Percentiles rank a stretch among this genome's conserved stretches.
These are phyloP conservation scores for Leucocoprinus leucothites DNA, from an alignment of 768 basidiomycete species.

Conservation along the genomic window DNA sequence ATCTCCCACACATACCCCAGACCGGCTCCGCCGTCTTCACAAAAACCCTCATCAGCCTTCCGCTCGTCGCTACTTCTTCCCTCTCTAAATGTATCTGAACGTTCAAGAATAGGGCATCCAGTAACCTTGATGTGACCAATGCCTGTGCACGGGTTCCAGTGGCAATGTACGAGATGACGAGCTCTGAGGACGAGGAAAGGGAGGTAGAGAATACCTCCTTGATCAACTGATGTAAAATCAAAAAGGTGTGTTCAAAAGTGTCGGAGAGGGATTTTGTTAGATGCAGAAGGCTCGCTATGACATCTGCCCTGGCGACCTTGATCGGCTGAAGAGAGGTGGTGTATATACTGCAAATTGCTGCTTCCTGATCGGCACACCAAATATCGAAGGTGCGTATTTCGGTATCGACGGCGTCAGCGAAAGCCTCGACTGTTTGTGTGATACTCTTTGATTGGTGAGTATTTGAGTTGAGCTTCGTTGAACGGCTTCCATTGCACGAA, in stretches of 20 bases:
- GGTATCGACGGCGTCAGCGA: conserved; percentile 67
- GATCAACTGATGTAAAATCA: conserved; percentile 51
- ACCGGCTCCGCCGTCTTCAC: conserved; percentile 61
- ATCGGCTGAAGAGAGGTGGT: not conserved
- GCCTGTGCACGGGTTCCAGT: conserved; percentile 40
- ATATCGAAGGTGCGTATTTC: conserved; percentile 56
- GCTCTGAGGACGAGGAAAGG: conserved; percentile 20
- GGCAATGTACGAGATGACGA: conserved; percentile 19
- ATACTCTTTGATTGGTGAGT: conserved; percentile 17
- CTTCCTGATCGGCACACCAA: conserved; percentile 73
- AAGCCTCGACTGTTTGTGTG: conserved; percentile 75
- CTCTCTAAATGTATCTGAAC: conserved; percentile 59
- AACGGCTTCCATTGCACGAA: conserved; percentile 18
- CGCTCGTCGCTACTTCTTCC: conserved; percentile 50
- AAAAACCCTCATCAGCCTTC: conserved; percentile 62
- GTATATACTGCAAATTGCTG: conserved; percentile 52
- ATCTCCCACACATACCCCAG: conserved; percentile 70
- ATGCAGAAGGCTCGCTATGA: conserved; percentile 64
- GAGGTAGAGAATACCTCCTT: conserved; percentile 28
- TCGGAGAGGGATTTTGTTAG: conserved; percentile 59
- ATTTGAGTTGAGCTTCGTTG: conserved; percentile 13
- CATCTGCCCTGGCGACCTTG: not conserved
- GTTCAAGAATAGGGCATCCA: conserved; percentile 59
- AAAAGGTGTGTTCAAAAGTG: conserved; percentile 55
- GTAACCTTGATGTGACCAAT: conserved; percentile 49